Evolutionary conservation across 306 rosid species (phyloP).

Genomic region (Sindora glabra): DNA sequence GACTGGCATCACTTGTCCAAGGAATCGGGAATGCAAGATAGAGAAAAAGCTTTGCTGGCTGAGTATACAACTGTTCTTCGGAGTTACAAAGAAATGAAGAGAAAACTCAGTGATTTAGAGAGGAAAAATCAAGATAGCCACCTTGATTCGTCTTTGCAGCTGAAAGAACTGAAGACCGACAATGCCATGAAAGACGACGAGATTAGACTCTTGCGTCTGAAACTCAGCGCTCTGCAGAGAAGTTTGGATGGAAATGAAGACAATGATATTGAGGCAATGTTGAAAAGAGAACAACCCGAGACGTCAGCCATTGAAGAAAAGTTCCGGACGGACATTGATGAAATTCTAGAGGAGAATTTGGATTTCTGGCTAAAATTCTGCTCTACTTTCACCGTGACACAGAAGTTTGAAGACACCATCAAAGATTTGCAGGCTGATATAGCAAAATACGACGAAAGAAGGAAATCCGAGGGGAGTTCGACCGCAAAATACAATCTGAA

Average conservation of each 20-base stretch:
- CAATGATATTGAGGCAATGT: not conserved
- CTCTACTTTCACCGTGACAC: slow-evolving; percentile 49
- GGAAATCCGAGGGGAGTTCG: slow-evolving; percentile 40
- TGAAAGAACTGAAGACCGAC: slow-evolving; percentile 47
- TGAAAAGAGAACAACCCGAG: not conserved
- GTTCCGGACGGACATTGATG: slow-evolving; percentile 60
- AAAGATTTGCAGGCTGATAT: slow-evolving; percentile 49
- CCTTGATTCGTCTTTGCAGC: slow-evolving; percentile 44
- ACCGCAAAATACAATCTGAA: slow-evolving; percentile 32
- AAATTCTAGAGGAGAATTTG: slow-evolving; percentile 71
- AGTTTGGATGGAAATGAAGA: slow-evolving; percentile 27
- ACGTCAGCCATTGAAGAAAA: slow-evolving; percentile 48
- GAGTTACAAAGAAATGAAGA: slow-evolving; percentile 57
- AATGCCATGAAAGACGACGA: slow-evolving; percentile 67
- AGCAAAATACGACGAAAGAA: slow-evolving; percentile 34
- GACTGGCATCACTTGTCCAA: slow-evolving; percentile 55
- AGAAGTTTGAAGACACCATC: slow-evolving; percentile 44
- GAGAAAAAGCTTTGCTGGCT: slow-evolving; percentile 40
- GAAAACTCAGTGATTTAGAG: slow-evolving; percentile 43
- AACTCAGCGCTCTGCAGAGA: slow-evolving; percentile 48
- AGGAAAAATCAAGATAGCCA: slow-evolving; percentile 26
- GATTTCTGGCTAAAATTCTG: slow-evolving; percentile 77
- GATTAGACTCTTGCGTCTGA: slow-evolving; percentile 58
- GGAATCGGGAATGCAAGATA: slow-evolving; percentile 50
- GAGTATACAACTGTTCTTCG: slow-evolving; percentile 61